These are phyloP conservation scores for Bjerkandera adusta DNA, from an alignment of 1,284 basidiomycete species.

Conservation along the genomic window DNA sequence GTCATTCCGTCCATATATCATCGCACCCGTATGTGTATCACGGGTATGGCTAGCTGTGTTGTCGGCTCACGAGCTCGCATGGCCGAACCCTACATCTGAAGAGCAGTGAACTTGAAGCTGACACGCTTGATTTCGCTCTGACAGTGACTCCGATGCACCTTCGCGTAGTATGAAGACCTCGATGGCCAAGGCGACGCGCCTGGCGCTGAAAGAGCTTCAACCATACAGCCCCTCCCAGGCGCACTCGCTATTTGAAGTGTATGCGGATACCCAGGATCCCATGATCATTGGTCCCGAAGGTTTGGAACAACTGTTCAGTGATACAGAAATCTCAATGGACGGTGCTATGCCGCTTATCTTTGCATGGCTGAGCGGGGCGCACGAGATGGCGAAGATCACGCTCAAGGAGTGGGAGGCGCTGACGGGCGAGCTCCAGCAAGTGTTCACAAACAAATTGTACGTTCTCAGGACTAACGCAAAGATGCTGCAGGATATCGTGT, in stretches of 20 bases:
- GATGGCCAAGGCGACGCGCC: slow-evolving; percentile 10
- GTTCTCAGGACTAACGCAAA: neutral
- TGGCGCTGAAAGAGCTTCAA: slow-evolving; percentile 29
- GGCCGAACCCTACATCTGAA: too few species aligned
- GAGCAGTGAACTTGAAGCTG: too few species aligned
- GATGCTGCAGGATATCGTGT: slow-evolving; percentile 52
- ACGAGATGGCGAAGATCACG: slow-evolving; percentile 68
- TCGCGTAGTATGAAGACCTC: slow-evolving; percentile 4
- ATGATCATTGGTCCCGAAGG: slow-evolving; percentile 65
- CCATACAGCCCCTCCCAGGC: slow-evolving; percentile 51
- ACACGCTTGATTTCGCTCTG: too few species aligned
- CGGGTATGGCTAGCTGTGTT: too few species aligned
- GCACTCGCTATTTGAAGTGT: slow-evolving; percentile 55
- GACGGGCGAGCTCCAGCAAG: slow-evolving; percentile 57
- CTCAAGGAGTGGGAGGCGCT: slow-evolving; percentile 66
- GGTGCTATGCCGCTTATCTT: slow-evolving; percentile 67
- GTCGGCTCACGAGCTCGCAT: too few species aligned
- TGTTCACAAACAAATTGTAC: slow-evolving; percentile 1
- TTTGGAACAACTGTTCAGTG: slow-evolving; percentile 61
- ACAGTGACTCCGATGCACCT: too few species aligned
- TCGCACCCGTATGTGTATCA: neutral
- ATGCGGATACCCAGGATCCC: slow-evolving; percentile 59
- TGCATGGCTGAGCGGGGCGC: slow-evolving; percentile 66
- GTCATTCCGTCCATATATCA: neutral
- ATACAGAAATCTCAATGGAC: slow-evolving; percentile 65